Evolutionary conservation across 768 basidiomycete genomes (phyloP).

Genomic region (Pholiota conissans): DNA sequence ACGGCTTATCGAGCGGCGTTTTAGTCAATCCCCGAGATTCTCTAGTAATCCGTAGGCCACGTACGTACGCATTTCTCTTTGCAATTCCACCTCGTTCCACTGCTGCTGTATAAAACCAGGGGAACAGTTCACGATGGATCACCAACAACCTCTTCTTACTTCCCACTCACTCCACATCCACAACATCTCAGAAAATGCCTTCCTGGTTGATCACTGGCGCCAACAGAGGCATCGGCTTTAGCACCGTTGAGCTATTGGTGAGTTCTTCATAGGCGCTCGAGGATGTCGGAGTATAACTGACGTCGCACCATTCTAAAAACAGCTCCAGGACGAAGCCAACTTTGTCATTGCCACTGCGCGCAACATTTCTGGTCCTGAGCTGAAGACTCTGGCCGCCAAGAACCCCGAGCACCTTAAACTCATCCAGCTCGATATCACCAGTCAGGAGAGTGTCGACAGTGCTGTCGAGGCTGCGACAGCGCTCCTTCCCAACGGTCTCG

Average conservation of each 20-base stretch:
- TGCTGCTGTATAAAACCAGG: neutral
- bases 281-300: neutral
- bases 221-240: neutral
- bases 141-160: neutral
- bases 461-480: slow-evolving; percentile 14
- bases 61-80: neutral
- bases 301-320: neutral
- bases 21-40: neutral
- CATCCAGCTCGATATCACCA: slow-evolving; percentile 20
- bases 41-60: neutral
- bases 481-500: slow-evolving; percentile 20
- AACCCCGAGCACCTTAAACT: slow-evolving; percentile 15
- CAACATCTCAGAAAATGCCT: neutral
- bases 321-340: neutral
- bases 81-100: neutral
- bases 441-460: slow-evolving; percentile 12
- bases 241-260: neutral
- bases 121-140: neutral
- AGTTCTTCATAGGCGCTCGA: neutral
- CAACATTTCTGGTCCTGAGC: neutral
- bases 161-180: neutral
- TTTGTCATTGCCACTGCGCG: neutral
- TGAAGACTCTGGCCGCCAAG: slow-evolving; percentile 14
- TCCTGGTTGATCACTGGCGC: neutral
- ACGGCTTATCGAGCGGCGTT: too few relatives aligned